Evolutionary conservation across 352 stramenopile species (phyloP), one percentile per base, ranked within the genome.

Genomic region (Pythium sukuiense): DNA sequence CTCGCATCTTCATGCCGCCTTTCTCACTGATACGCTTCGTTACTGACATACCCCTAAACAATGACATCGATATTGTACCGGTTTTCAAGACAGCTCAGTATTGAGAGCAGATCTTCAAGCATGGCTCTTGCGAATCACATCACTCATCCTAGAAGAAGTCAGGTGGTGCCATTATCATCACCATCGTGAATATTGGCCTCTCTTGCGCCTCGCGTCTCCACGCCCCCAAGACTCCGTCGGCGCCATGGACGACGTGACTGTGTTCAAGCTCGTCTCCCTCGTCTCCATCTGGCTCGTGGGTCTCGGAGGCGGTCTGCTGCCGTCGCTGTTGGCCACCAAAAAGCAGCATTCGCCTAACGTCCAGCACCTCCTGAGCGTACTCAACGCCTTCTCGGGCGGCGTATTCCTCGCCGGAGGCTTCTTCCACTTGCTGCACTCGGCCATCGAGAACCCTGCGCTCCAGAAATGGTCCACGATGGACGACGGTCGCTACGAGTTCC

Each of bases 181-280:
- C 35, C 35, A 43, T 16, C 35, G 18, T 16, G 39, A 48, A 24
- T 48, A 48, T 48, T 48, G 39, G 16, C 20, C 39, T 1, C 39
- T 16, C 6, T 48, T 24, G 13, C 18, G 20, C 3, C 3, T 48
- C 39, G 39, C 6, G 27, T 49, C 46, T 52, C 46, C 48, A 60
- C 27, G 24, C 30, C 52, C 2, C 71, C 32, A 67, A 69, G 52
- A 57, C 61, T 46, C 57, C 68, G 16, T 67, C 70, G 54, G 53
- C 41, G 13, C 13, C 53, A 89, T 90, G 79, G 66, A 90, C 45
- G 63, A 76, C 37, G 73, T 91, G 50, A 82, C 79, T 0, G 65
- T 88, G 35, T 93, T 93, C 67, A 93, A 93, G 73, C 76, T 93
- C 70, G 83, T 93, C 53, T 90, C 85, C 26, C 73, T 93, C 57